Evolutionary conservation across 2,329 filamentous ascomycete species (phyloP).

Genomic region (Lasiodiplodia citricola): DNA sequence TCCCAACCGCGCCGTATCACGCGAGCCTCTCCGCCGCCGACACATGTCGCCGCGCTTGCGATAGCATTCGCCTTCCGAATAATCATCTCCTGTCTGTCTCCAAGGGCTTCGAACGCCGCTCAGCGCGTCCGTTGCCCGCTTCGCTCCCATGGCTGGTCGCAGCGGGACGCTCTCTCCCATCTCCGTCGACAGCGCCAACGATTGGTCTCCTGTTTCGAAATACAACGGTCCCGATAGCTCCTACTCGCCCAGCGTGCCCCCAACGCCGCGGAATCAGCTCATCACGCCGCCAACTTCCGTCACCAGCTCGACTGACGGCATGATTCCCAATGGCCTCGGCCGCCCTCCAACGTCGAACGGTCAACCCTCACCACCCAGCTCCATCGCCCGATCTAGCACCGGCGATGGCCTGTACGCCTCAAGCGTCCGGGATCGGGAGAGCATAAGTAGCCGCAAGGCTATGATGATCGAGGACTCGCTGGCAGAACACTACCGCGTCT

Average conservation of each 20-base stretch:
- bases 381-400: slow-evolving; percentile 82
- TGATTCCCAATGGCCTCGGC: slow-evolving; percentile 60
- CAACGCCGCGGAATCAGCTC: slow-evolving; percentile 37
- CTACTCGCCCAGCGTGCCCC: slow-evolving; percentile 44
- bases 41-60: slow-evolving; percentile 17
- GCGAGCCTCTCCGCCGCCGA: slow-evolving; percentile 3
- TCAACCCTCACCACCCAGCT: slow-evolving; percentile 84
- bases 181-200: slow-evolving; percentile 44
- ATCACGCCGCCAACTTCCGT: slow-evolving; percentile 44
- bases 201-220: slow-evolving; percentile 48
- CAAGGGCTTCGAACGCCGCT: slow-evolving; percentile 4
- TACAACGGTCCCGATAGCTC: slow-evolving; percentile 45
- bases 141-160: slow-evolving; percentile 40
- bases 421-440: slow-evolving; percentile 59
- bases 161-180: slow-evolving; percentile 48
- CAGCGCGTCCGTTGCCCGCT: slow-evolving; percentile 11
- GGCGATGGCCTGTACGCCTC: slow-evolving; percentile 69
- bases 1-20: neutral
- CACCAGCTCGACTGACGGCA: slow-evolving; percentile 46
- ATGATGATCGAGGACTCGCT: slow-evolving; percentile 70
- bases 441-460: slow-evolving; percentile 63
- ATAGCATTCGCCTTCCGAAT: neutral
- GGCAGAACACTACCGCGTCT: slow-evolving; percentile 78
- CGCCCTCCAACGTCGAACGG: slow-evolving; percentile 38
- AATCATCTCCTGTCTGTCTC: neutral